Conservation (phyloP, 331 rosid genomes). For the Saraca asoca region DNA sequence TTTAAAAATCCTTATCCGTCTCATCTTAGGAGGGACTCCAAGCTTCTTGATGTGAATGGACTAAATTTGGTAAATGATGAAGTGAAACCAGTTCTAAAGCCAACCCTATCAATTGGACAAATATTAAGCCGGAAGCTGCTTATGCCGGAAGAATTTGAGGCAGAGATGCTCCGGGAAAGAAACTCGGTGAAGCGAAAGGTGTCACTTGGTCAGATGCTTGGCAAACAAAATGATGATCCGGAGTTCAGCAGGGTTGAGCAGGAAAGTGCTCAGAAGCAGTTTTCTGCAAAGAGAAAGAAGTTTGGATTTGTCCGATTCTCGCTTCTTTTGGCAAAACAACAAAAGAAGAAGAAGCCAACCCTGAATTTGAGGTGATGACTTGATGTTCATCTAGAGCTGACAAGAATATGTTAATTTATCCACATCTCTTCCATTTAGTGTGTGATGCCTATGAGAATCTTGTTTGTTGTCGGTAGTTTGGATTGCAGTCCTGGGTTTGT, state of each 20-base stretch:
- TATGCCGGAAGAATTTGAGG: constrained; percentile 58
- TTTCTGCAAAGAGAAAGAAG: constrained; percentile 76
- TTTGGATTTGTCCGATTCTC: constrained; percentile 76
- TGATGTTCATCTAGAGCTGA: constrained; percentile 35
- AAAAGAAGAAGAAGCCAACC: constrained; percentile 67
- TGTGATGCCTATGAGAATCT: constrained; percentile 2
- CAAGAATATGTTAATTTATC: constrained; percentile 1
- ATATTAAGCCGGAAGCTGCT: constrained; percentile 79
- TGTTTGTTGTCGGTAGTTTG: background rate
- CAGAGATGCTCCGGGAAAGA: constrained; percentile 36
- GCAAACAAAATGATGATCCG: constrained; percentile 54
- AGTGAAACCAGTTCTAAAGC: constrained; percentile 60
- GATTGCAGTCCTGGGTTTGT: constrained; percentile 27
- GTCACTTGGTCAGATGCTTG: constrained; percentile 87
- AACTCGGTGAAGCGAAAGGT: constrained; percentile 51
- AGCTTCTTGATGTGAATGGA: constrained; percentile 71
- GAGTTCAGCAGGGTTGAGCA: constrained; percentile 44
- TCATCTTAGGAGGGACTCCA: constrained; percentile 54
- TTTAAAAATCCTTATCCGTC: constrained; percentile 66
- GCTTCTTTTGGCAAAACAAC: constrained; percentile 64
- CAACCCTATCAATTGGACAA: constrained; percentile 83
- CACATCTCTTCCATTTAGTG: background rate
- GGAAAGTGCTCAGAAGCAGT: constrained; percentile 52
- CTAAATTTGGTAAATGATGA: constrained; percentile 54
- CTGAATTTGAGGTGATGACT: constrained; percentile 53